phyloP scores from a whole-genome alignment of 2,329 filamentous ascomycete genomes.

The Leptographium wingfieldii region DNA sequence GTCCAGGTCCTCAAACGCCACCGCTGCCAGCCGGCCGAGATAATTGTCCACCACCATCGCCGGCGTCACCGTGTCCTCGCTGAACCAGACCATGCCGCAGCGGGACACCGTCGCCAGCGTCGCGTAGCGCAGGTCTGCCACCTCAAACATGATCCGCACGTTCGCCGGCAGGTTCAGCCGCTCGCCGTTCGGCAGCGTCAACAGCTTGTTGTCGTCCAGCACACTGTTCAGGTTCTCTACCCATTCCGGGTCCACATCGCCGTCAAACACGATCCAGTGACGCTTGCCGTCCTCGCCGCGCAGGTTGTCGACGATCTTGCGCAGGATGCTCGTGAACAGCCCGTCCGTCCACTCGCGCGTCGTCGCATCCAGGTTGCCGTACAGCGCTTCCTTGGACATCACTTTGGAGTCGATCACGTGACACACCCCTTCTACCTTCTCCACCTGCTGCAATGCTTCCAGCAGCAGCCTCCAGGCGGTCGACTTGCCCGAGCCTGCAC shows the following conservation, averaged over 20 bases:
- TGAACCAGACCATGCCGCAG: constrained; percentile 99
- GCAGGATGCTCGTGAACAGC: constrained; percentile 91
- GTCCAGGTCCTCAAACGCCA: constrained; percentile 88
- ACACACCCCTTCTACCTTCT: constrained; percentile 83
- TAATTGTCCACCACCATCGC: constrained; percentile 91
- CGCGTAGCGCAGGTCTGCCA: constrained; percentile 93
- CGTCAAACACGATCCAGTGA: constrained; percentile 99
- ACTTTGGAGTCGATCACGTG: constrained; percentile 99
- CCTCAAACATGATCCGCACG: constrained; percentile 99
- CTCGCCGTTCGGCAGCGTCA: constrained; percentile 95
- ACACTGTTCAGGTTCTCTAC: constrained; percentile 99
- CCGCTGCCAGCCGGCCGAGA: constrained; percentile 66
- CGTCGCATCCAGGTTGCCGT: constrained; percentile 89
- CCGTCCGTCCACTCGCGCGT: constrained; percentile 99
- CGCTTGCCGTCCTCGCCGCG: constrained; percentile 93
- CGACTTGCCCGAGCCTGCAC: constrained; percentile 95
- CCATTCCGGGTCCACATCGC: constrained; percentile 98
- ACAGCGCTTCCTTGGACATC: constrained; percentile 97
- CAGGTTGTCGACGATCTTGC: constrained; percentile 97
- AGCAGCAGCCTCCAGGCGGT: constrained; percentile 87
- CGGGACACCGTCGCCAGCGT: constrained; percentile 98
- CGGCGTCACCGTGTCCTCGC: constrained; percentile 88
- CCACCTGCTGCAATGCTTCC: constrained; percentile 80
- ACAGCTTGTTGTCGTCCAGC: constrained; percentile 94
- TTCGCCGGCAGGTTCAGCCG: constrained; percentile 89